Conservation (phyloP, 257 asterid species). For the Perilla frutescens region DNA sequence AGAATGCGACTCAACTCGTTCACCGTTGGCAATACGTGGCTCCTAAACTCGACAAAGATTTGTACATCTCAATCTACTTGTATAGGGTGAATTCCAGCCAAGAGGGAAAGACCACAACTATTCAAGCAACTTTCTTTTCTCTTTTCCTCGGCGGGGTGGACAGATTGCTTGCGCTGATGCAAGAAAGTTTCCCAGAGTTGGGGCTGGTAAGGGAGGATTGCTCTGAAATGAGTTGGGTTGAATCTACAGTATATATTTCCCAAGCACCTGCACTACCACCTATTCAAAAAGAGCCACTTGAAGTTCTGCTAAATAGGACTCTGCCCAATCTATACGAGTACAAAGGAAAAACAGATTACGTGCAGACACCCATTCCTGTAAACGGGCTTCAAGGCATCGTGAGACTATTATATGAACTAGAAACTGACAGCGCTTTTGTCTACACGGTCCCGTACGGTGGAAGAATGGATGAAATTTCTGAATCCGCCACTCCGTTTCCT, state of each 20-base stretch:
- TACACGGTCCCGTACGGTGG: constrained; percentile 35
- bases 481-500: constrained; percentile 26
- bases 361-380: constrained; percentile 14
- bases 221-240: constrained; percentile 48
- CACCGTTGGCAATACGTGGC: constrained; percentile 42
- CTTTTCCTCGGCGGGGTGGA: constrained; percentile 4
- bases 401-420: constrained; percentile 9
- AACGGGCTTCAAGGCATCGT: constrained; percentile 14
- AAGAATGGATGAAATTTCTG: constrained; percentile 24
- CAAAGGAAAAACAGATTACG: constrained; percentile 37
- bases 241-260: background rate
- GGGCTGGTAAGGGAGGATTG: constrained; percentile 43
- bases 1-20: constrained; percentile 17
- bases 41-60: constrained; percentile 28
- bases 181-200: constrained; percentile 42
- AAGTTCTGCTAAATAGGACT: background rate
- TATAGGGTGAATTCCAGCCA: background rate
- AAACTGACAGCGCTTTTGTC: background rate
- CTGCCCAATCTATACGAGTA: background rate
- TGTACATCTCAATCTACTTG: constrained; percentile 19
- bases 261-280: too few relatives aligned
- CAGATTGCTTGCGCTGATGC: constrained; percentile 30
- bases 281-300: too few relatives aligned
- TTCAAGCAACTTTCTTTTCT: constrained; percentile 28
- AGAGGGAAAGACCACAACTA: too few relatives aligned